These are phyloP conservation scores for Entomophthora muscae DNA, from an alignment of 371 early-diverging fungal genomes.

Conservation along the genomic window DNA sequence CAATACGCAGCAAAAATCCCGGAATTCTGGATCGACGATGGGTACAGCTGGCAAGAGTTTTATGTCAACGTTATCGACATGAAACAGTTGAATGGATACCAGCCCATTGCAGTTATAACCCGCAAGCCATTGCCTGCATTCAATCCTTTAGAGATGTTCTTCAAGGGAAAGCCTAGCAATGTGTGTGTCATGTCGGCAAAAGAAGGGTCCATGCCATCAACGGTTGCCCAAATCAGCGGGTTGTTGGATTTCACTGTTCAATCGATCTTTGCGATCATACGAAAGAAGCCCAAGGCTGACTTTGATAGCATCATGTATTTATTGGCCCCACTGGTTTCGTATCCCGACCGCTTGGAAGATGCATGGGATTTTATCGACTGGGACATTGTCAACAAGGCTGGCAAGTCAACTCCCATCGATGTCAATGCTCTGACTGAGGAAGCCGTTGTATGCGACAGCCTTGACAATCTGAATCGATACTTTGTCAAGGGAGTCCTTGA, in stretches of 20 bases:
- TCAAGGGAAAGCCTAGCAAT: conserved; percentile 16
- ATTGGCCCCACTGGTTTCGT: conserved; percentile 25
- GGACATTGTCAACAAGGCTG: conserved; percentile 21
- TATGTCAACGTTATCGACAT: conserved; percentile 11
- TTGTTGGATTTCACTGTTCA: conserved; percentile 30
- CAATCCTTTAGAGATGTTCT: conserved; percentile 21
- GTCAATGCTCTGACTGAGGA: conserved; percentile 14
- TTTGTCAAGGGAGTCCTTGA: conserved; percentile 23
- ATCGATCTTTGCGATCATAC: conserved; percentile 24
- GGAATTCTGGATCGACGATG: conserved; percentile 10
- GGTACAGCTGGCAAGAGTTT: not conserved
- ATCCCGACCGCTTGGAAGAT: conserved; percentile 9
- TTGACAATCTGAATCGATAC: conserved; percentile 35
- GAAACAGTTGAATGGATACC: conserved; percentile 17
- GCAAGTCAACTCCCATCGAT: conserved; percentile 9
- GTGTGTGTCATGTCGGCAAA: conserved; percentile 9
- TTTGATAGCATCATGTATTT: conserved; percentile 30
- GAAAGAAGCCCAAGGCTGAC: conserved; percentile 28
- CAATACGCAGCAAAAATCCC: conserved; percentile 10
- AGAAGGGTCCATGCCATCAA: conserved; percentile 13
- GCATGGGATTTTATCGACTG: conserved; percentile 27
- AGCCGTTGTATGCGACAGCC: conserved; percentile 28
- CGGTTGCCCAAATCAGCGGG: conserved; percentile 16
- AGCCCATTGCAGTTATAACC: conserved; percentile 27
- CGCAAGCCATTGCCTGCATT: conserved; percentile 23